Evolutionary conservation across 345 rosid species (phyloP).

Genomic region (Reutealis trisperma): DNA sequence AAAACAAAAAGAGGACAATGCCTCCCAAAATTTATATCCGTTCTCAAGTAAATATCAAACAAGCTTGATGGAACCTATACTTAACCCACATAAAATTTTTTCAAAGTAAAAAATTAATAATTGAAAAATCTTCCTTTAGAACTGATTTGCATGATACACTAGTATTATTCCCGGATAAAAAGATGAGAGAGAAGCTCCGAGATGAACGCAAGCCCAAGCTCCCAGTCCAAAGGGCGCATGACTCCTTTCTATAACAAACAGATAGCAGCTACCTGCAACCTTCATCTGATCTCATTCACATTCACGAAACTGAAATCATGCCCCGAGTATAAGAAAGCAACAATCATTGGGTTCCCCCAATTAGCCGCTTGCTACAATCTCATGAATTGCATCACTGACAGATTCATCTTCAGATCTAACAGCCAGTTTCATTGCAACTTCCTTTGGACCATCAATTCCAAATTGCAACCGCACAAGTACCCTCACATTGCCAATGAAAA

Average conservation of each 20-base stretch:
- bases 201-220: conserved; percentile 13
- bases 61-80: conserved; percentile 23
- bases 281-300: conserved; percentile 11
- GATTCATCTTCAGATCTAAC: conserved; percentile 82
- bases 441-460: conserved; percentile 79
- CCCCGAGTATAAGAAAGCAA: background rate
- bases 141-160: conserved; percentile 33
- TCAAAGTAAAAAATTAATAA: background rate
- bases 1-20: background rate
- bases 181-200: conserved; percentile 1
- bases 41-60: conserved; percentile 5
- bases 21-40: conserved; percentile 16
- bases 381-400: conserved; percentile 84
- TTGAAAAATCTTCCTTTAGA: conserved; percentile 5
- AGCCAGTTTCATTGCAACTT: conserved; percentile 84
- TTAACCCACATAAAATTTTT: conserved; percentile 4
- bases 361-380: conserved; percentile 81
- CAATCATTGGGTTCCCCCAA: background rate
- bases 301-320: background rate
- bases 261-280: background rate
- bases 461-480: conserved; percentile 83
- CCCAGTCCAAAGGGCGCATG: conserved; percentile 7
- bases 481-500: conserved; percentile 79
- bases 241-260: conserved; percentile 19
- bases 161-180: conserved; percentile 18